Evolutionary conservation across 371 early-diverging fungal species (phyloP), one percentile per base, ranked within the genome.

Genomic region (Mortierella sp.): DNA sequence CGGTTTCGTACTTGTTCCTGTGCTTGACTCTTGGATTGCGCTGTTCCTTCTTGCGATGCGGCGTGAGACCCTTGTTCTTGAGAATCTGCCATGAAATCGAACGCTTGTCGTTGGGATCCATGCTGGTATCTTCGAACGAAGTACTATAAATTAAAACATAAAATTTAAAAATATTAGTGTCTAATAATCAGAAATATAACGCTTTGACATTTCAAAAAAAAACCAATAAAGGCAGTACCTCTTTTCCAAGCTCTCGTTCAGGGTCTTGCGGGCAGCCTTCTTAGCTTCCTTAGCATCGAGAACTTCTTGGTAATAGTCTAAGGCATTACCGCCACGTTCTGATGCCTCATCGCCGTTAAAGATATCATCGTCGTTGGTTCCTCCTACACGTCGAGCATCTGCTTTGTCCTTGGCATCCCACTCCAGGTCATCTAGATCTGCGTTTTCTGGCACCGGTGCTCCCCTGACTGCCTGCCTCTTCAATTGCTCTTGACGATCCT

Each of bases 21-120:
- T 95, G 91, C 88, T 96, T 97, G 80, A 98, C 97, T 83, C 99
- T 93, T 42, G 98, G 93, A 86, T 98, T 98, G 83, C 97, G 93
- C 75, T 94, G 89, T 63, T 95, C 96, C 91, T 97, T 97, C 85
- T 92, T 93, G 71, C 98, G 95, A 61, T 91, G 89, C 42, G 97
- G 98, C 34, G 96, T 94, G 49, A 98, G 89, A 62, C 99, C 99
- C 88, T 93, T 94, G 89, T 98, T 98, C 88, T 96, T 94, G 78
- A 98, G 88, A 67, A 98, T 98, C 77, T 93, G 89, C 86, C 94
- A 96, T 57, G 90, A 91, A 53, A 94, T 92, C 56, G 86, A 83
- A 59, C 99, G 95, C 83, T 97, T 97, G 55, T 87, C 84, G 68
- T 73, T 84, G 61, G 71, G 68, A 32, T 79, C 80, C 17, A 73